These are phyloP conservation scores for Athelia psychrophila DNA, from an alignment of 1,284 basidiomycete species.

Conservation along the genomic window DNA sequence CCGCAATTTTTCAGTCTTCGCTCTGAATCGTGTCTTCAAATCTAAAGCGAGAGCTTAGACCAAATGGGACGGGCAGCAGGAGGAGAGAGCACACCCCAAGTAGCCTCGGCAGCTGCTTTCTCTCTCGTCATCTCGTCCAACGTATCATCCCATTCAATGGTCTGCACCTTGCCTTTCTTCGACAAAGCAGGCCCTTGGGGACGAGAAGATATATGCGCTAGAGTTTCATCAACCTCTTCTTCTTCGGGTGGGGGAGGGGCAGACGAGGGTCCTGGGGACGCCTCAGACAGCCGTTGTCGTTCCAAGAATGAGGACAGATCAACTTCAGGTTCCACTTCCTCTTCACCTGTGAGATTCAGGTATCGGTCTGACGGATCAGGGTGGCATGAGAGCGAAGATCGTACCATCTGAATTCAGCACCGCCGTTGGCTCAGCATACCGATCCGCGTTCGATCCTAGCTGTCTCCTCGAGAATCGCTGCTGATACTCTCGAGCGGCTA, in stretches of 20 bases:
- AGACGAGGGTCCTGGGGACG: slow-evolving; percentile 21
- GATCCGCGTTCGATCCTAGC: slow-evolving; percentile 65
- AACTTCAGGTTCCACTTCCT: slow-evolving; percentile 66
- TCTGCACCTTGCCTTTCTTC: slow-evolving; percentile 60
- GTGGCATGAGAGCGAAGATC: slow-evolving; percentile 15
- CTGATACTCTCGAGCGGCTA: slow-evolving; percentile 37
- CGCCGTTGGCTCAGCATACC: slow-evolving; percentile 65
- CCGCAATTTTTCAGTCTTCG: slow-evolving; percentile 51
- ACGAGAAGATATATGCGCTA: slow-evolving; percentile 45
- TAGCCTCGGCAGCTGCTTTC: slow-evolving; percentile 69
- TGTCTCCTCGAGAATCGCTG: slow-evolving; percentile 53
- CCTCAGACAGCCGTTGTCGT: slow-evolving; percentile 51
- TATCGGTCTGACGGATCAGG: not conserved
- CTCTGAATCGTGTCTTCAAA: slow-evolving; percentile 63
- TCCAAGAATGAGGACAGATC: slow-evolving; percentile 67
- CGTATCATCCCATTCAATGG: slow-evolving; percentile 63
- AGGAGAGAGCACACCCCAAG: slow-evolving; percentile 48
- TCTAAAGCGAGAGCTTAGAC: slow-evolving; percentile 37
- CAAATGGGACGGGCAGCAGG: not conserved
- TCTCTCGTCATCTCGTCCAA: slow-evolving; percentile 64
- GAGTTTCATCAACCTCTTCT: slow-evolving; percentile 59
- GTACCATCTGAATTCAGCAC: slow-evolving; percentile 66
- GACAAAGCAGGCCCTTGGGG: slow-evolving; percentile 18
- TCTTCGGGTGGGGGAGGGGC: slow-evolving; percentile 37
- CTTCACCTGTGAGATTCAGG: slow-evolving; percentile 49